These are phyloP conservation scores for Dryadomyces sulphureus DNA, from an alignment of 2,329 filamentous ascomycete species.

Conservation along the genomic window DNA sequence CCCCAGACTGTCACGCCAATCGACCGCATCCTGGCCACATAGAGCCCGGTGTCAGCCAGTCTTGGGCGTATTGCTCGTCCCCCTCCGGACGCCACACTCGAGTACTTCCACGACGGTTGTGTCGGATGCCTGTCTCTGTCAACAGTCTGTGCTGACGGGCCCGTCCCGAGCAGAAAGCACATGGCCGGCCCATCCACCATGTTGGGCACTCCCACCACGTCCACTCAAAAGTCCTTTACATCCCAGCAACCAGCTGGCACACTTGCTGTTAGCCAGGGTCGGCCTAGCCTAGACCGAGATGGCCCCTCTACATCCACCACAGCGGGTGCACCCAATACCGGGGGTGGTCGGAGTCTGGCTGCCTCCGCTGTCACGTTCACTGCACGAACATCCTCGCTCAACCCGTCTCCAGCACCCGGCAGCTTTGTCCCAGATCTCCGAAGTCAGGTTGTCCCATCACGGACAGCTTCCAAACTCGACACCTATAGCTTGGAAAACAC, in stretches of 20 bases:
- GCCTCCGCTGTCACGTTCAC: conserved; percentile 46
- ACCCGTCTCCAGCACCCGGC: conserved; percentile 56
- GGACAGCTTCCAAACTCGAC: conserved; percentile 44
- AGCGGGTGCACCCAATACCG: conserved; percentile 18
- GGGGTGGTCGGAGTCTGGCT: conserved; percentile 28
- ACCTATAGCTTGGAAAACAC: conserved; percentile 37
- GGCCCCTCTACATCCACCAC: conserved; percentile 22
- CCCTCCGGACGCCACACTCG: neutral
- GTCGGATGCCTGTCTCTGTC: conserved; percentile 8
- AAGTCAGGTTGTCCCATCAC: conserved; percentile 51
- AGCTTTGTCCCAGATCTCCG: conserved; percentile 85
- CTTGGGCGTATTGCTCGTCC: neutral
- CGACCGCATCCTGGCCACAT: neutral
- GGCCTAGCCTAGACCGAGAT: conserved; percentile 37
- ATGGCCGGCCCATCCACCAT: conserved; percentile 26
- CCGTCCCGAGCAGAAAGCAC: conserved; percentile 17
- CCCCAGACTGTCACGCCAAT: neutral
- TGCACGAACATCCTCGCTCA: conserved; percentile 54
- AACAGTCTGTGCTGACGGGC: conserved; percentile 15
- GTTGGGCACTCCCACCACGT: conserved; percentile 37
- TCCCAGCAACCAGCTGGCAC: conserved; percentile 24
- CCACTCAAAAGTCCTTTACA: conserved; percentile 36
- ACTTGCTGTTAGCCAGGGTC: conserved; percentile 20
- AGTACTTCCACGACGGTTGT: neutral
- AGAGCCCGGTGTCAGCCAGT: neutral